Percentiles rank a stretch among this genome's conserved stretches.
These are phyloP conservation scores for Malus fusca DNA, from an alignment of 306 rosid genomes.

Conservation along the genomic window DNA sequence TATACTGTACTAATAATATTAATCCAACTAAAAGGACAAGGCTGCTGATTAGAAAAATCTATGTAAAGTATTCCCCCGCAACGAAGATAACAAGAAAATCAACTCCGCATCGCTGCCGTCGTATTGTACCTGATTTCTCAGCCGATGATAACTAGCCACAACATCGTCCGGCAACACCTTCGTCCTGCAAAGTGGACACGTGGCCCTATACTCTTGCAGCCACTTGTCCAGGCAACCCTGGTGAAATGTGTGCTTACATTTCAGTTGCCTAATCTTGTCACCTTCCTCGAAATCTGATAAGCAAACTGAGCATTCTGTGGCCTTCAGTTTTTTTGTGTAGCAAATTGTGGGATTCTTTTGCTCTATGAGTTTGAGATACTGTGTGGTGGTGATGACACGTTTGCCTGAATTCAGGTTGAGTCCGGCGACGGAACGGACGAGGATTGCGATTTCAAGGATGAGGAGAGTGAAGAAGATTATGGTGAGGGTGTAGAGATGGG, in stretches of 20 bases:
- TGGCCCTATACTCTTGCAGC: slow-evolving; percentile 64
- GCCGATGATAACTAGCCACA: slow-evolving; percentile 39
- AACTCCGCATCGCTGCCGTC: slow-evolving; percentile 50
- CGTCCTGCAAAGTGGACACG: slow-evolving; percentile 85
- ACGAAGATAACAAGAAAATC: slow-evolving; percentile 48
- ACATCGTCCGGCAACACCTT: slow-evolving; percentile 68
- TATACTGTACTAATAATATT: no score
- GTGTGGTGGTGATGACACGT: slow-evolving; percentile 46
- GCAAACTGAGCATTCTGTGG: slow-evolving; percentile 66
- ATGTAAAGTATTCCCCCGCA: slow-evolving; percentile 40
- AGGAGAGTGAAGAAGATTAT: slow-evolving; percentile 48
- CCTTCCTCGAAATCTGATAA: slow-evolving; percentile 72
- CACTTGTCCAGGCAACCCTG: slow-evolving; percentile 75
- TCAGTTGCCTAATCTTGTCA: slow-evolving; percentile 53
- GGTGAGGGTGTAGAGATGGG: slow-evolving; percentile 45
- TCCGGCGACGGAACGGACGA: slow-evolving; percentile 28
- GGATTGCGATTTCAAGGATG: slow-evolving; percentile 39
- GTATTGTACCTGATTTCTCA: slow-evolving; percentile 53
- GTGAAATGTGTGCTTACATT: slow-evolving; percentile 75
- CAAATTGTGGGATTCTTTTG: slow-evolving; percentile 52
- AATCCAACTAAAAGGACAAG: background rate
- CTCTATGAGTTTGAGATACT: slow-evolving; percentile 63
- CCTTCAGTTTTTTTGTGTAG: slow-evolving; percentile 15
- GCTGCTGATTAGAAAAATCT: slow-evolving; percentile 36
- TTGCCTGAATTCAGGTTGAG: slow-evolving; percentile 29